Evolutionary conservation across 768 basidiomycete genomes (phyloP).

Genomic region (Favolaschia claudopus): DNA sequence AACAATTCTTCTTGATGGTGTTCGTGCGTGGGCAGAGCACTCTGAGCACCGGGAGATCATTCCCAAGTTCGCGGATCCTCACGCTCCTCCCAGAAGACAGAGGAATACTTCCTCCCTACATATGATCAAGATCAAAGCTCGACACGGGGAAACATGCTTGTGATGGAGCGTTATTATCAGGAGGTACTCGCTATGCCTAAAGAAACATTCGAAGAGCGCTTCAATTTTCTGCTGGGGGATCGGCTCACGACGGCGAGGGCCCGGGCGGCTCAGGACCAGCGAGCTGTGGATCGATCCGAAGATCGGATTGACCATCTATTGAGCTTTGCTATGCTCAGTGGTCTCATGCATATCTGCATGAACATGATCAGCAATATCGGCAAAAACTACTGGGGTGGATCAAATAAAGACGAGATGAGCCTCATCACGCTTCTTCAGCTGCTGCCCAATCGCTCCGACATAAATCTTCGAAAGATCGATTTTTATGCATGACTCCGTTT

Average conservation of each 20-base stretch:
- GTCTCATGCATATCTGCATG: constrained; percentile 16
- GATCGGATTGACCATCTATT: constrained; percentile 10
- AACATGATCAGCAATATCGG: constrained; percentile 10
- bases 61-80: too few relatives aligned
- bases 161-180: constrained; percentile 8
- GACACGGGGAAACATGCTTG: constrained; percentile 16
- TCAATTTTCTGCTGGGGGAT: constrained; percentile 12
- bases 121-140: constrained; percentile 20
- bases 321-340: constrained; percentile 9
- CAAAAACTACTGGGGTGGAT: constrained; percentile 11
- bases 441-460: constrained; percentile 1
- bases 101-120: constrained; percentile 14
- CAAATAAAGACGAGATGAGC: neutral
- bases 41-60: too few relatives aligned
- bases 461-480: constrained; percentile 14
- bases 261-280: constrained; percentile 15
- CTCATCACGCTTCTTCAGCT: neutral
- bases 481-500: constrained; percentile 21
- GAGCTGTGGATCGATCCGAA: constrained; percentile 10
- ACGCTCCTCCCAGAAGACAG: neutral
- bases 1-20: too few relatives aligned
- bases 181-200: constrained; percentile 2
- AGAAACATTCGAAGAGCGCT: neutral
- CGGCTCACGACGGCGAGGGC: constrained; percentile 17
- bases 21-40: too few relatives aligned